These are phyloP conservation scores for Alternaria sp. DNA, from an alignment of 2,329 filamentous ascomycete species.

Conservation along the genomic window DNA sequence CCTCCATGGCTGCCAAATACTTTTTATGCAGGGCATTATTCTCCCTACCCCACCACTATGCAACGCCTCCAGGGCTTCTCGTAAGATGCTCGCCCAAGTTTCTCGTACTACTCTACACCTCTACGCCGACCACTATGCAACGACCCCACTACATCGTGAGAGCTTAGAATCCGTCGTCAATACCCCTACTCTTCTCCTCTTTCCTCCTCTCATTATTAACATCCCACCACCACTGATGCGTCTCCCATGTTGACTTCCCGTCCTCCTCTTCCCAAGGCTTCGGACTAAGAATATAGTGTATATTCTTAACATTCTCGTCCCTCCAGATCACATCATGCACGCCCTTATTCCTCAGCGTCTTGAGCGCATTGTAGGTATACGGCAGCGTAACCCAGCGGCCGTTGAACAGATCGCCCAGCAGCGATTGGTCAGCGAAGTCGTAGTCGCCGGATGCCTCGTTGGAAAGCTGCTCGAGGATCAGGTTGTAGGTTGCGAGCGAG, in stretches of 20 bases:
- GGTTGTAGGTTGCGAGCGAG: conserved; percentile 58
- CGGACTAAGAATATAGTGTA: conserved; percentile 67
- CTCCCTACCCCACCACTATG: not conserved
- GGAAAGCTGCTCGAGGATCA: conserved; percentile 57
- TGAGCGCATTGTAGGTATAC: conserved; percentile 67
- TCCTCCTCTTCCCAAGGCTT: conserved; percentile 68
- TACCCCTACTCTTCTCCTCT: conserved; percentile 55
- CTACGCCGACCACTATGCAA: not conserved
- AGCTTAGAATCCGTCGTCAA: conserved; percentile 59
- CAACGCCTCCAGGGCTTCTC: not conserved
- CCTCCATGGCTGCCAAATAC: not conserved
- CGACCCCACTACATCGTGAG: not conserved
- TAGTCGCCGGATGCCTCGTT: conserved; percentile 57
- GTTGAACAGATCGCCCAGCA: conserved; percentile 63
- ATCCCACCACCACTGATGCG: conserved; percentile 65
- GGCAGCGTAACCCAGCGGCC: conserved; percentile 65
- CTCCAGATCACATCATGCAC: conserved; percentile 66
- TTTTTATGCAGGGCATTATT: not conserved
- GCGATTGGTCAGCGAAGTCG: conserved; percentile 66
- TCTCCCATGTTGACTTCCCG: conserved; percentile 54
- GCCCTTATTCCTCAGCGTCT: conserved; percentile 62
- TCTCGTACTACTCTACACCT: not conserved
- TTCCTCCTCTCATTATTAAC: conserved; percentile 57
- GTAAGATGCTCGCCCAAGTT: not conserved
- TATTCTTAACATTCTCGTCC: conserved; percentile 66